A percentile compares a stretch with the other conserved stretches of the same genome.
phyloP scores from a whole-genome alignment of 2,329 filamentous ascomycete species.

The Hysterium pulicare region DNA sequence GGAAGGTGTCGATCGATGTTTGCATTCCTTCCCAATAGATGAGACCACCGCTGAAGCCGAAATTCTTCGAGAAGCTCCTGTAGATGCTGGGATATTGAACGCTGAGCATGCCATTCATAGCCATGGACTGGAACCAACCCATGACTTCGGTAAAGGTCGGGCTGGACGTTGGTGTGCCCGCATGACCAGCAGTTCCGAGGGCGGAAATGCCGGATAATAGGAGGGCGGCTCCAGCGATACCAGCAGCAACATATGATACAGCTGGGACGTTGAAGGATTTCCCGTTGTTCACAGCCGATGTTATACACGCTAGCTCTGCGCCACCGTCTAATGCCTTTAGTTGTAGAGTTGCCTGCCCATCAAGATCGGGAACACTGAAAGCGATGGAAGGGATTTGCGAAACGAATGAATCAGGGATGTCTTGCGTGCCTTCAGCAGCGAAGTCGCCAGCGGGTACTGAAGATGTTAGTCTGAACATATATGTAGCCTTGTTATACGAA shows the following conservation, averaged over 20 bases:
- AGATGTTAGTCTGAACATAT: constrained; percentile 16
- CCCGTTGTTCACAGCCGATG: constrained; percentile 79
- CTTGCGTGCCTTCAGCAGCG: constrained; percentile 65
- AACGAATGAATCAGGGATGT: constrained; percentile 68
- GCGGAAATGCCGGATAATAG: constrained; percentile 70
- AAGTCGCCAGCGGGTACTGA: constrained; percentile 73
- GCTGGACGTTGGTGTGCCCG: constrained; percentile 60
- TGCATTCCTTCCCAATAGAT: constrained; percentile 82
- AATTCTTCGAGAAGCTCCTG: constrained; percentile 86
- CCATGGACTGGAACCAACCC: constrained; percentile 88
- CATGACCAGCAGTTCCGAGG: constrained; percentile 53
- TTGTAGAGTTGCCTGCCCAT: constrained; percentile 76
- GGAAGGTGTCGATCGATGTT: constrained; percentile 77
- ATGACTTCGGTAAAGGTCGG: constrained; percentile 84
- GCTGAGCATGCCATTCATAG: constrained; percentile 94
- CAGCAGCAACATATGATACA: constrained; percentile 79
- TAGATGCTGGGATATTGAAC: constrained; percentile 86
- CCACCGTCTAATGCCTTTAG: constrained; percentile 61
- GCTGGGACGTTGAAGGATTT: constrained; percentile 73
- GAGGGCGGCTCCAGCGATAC: constrained; percentile 80
- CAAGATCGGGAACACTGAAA: constrained; percentile 85
- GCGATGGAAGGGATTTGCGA: constrained; percentile 80
- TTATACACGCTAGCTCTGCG: constrained; percentile 73
- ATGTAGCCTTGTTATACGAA: not conserved
- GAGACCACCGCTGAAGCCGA: constrained; percentile 84